Evolutionary conservation across 768 basidiomycete species (phyloP).

Genomic region (Lactarius vividus): DNA sequence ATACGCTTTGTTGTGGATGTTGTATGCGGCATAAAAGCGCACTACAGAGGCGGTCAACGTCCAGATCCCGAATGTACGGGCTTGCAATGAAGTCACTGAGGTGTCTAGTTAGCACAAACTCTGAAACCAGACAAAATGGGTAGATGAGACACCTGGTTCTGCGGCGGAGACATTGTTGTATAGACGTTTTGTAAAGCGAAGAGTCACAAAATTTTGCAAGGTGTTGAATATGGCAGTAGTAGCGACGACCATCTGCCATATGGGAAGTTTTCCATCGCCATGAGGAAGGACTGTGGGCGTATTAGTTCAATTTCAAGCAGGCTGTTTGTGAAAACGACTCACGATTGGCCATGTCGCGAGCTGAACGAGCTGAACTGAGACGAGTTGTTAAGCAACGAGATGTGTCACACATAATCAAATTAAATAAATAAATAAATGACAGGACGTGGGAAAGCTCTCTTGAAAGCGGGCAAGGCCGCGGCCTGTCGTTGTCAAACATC

Average conservation of each 20-base stretch:
- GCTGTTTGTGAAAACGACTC: neutral
- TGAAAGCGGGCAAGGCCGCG: slow-evolving; percentile 14
- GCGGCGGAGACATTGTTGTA: slow-evolving; percentile 50
- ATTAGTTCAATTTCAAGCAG: neutral
- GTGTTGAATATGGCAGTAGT: slow-evolving; percentile 82
- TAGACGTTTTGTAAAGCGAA: slow-evolving; percentile 72
- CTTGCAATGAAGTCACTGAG: slow-evolving; percentile 81
- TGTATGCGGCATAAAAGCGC: slow-evolving; percentile 84
- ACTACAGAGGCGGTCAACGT: slow-evolving; percentile 83
- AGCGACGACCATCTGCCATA: slow-evolving; percentile 86
- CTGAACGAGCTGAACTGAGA: neutral
- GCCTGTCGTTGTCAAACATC: slow-evolving; percentile 19
- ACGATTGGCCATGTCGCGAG: slow-evolving; percentile 1
- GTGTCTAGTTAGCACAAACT: neutral
- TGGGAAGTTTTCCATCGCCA: slow-evolving; percentile 68
- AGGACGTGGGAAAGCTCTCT: slow-evolving; percentile 12
- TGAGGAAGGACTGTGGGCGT: slow-evolving; percentile 55
- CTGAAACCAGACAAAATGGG: neutral
- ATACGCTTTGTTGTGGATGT: slow-evolving; percentile 80
- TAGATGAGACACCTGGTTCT: slow-evolving; percentile 29
- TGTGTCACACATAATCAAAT: neutral
- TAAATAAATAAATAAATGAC: neutral
- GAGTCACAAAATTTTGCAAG: slow-evolving; percentile 74
- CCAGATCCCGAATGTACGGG: slow-evolving; percentile 90
- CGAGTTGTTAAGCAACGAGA: neutral